A percentile compares a stretch with the other conserved stretches of the same genome.
Conservation (phyloP, 306 rosid species). For the Cyamopsis tetragonoloba region DNA sequence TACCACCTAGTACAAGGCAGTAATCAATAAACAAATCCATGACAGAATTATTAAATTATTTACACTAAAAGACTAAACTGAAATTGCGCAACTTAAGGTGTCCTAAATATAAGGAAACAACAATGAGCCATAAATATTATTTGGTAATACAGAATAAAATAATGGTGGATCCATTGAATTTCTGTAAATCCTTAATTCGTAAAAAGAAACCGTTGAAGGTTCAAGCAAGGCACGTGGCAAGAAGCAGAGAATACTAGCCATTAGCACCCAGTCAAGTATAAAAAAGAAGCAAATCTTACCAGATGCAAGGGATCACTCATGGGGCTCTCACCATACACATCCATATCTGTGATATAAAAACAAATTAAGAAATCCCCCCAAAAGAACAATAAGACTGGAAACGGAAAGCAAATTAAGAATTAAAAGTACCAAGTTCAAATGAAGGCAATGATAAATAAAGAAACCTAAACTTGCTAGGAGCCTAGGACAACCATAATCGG, state of each 20-base stretch:
- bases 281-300: constrained; percentile 54
- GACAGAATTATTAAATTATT: not conserved
- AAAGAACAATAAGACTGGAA: not conserved
- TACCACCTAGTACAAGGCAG: not conserved
- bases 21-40: not conserved
- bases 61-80: not conserved
- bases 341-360: constrained; percentile 40
- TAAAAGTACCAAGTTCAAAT: not conserved
- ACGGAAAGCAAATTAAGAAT: not conserved
- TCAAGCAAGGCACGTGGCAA: constrained; percentile 1
- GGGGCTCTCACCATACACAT: constrained; percentile 43
- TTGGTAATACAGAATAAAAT: not conserved
- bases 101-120: constrained; percentile 16
- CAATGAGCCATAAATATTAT: not conserved
- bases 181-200: not conserved
- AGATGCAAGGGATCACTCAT: constrained; percentile 71
- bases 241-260: constrained; percentile 12
- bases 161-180: not conserved
- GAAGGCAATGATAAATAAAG: not conserved
- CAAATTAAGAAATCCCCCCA: constrained; percentile 19
- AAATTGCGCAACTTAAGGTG: not conserved
- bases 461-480: not conserved
- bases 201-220: not conserved
- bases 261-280: not conserved
- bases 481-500: not conserved